A percentile compares a stretch with the other conserved stretches of the same genome.
These are phyloP conservation scores for Isatis tinctoria DNA, from an alignment of 345 rosid genomes.

Conservation along the genomic window DNA sequence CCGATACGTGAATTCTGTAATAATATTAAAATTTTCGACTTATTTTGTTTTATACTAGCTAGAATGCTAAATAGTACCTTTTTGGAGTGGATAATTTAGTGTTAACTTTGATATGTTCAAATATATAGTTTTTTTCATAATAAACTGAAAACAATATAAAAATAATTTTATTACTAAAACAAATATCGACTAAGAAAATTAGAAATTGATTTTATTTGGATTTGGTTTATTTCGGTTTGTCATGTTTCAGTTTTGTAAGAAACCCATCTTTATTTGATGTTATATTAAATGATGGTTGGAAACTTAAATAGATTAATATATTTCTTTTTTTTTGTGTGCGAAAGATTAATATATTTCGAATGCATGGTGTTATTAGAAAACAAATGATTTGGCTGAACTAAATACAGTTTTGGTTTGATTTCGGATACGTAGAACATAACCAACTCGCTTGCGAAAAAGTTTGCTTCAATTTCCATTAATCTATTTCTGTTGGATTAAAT, in stretches of 20 bases:
- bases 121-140: no score
- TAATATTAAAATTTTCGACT: not conserved
- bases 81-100: not conserved
- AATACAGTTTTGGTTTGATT: not conserved
- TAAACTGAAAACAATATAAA: not conserved
- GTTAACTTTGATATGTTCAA: no score
- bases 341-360: not conserved
- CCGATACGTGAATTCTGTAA: not conserved
- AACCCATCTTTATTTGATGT: not conserved
- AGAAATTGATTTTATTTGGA: not conserved
- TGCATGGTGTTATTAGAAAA: not conserved
- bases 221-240: not conserved
- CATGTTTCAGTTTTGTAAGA: not conserved
- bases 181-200: not conserved
- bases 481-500: not conserved
- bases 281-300: not conserved
- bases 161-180: not conserved
- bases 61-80: not conserved
- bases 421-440: not conserved
- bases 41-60: not conserved
- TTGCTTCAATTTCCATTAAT: not conserved
- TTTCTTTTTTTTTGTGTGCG: no score
- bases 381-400: not conserved
- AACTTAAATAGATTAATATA: no score
- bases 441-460: not conserved